phyloP scores from a whole-genome alignment of 768 basidiomycete genomes.

The Russula dissimulans region DNA sequence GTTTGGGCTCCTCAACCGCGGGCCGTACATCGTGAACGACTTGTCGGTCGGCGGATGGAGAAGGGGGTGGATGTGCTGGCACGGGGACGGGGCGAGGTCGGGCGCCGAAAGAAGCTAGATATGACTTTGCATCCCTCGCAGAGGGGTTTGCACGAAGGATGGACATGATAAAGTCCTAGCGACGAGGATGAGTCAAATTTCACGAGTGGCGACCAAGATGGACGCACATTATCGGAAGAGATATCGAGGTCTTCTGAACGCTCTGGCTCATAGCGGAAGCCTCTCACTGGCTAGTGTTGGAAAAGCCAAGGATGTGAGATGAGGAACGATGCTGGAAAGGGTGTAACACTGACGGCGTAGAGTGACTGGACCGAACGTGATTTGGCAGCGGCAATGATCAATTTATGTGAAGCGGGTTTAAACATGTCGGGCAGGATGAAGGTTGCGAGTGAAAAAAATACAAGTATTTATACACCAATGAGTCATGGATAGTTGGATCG shows the following conservation, averaged over 20 bases:
- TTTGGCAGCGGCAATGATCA: conserved; percentile 19
- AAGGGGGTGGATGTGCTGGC: conserved; percentile 24
- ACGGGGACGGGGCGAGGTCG: conserved; percentile 30
- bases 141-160: conserved; percentile 92
- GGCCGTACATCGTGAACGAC: conserved; percentile 24
- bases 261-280: conserved; percentile 11
- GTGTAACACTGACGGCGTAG: conserved; percentile 40
- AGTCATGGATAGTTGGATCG: neutral
- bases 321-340: neutral
- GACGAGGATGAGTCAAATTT: conserved; percentile 10
- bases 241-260: conserved; percentile 9
- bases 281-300: conserved; percentile 11
- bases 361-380: conserved; percentile 29
- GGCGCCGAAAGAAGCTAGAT: conserved; percentile 84
- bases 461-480: too few relatives aligned
- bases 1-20: conserved; percentile 27
- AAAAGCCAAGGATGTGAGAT: neutral
- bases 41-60: conserved; percentile 24
- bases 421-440: conserved; percentile 16
- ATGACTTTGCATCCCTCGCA: conserved; percentile 79
- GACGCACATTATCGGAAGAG: conserved; percentile 4
- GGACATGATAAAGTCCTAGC: conserved; percentile 90
- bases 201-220: neutral
- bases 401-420: conserved; percentile 26
- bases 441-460: neutral